These are phyloP conservation scores for Neoboletus magnificus DNA, from an alignment of 768 basidiomycete species.

Conservation along the genomic window DNA sequence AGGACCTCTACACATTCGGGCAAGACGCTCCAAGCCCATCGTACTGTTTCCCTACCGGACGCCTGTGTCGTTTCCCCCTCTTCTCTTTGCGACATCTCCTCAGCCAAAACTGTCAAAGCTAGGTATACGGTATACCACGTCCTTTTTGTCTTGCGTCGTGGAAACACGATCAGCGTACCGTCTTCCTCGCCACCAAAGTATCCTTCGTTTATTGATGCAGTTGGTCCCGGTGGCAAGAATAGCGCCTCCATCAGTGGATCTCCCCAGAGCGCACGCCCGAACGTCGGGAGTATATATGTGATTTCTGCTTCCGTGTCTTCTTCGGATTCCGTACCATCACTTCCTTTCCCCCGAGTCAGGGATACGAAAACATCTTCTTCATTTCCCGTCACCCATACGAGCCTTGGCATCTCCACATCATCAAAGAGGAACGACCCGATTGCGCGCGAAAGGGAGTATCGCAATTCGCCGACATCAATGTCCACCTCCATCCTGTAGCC, in stretches of 20 bases:
- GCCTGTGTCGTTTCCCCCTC: conserved; percentile 21
- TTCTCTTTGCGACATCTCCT: conserved; percentile 29
- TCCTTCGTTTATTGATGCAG: conserved; percentile 54
- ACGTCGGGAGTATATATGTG: conserved; percentile 39
- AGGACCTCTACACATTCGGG: conserved; percentile 40
- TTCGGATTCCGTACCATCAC: conserved; percentile 8
- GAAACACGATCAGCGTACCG: conserved; percentile 48
- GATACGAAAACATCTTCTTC: conserved; percentile 57
- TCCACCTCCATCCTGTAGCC: conserved; percentile 18
- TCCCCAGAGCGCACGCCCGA: conserved; percentile 62
- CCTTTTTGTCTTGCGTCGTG: conserved; percentile 71
- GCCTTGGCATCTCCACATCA: conserved; percentile 67
- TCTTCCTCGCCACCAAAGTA: conserved; percentile 50
- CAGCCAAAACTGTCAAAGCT: conserved; percentile 50
- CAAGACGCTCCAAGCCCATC: conserved; percentile 43
- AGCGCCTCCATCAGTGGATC: conserved; percentile 71
- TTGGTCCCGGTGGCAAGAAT: conserved; percentile 50
- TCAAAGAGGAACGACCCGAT: conserved; percentile 76
- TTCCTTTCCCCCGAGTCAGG: conserved; percentile 20
- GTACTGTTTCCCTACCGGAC: conserved; percentile 21
- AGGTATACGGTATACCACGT: conserved; percentile 74
- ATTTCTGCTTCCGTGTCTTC: conserved; percentile 25
- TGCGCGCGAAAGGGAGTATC: conserved; percentile 57
- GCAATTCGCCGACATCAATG: conserved; percentile 39
- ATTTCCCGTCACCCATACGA: conserved; percentile 61